These are phyloP conservation scores for Turritis glabra DNA, from an alignment of 345 rosid species.

Conservation along the genomic window DNA sequence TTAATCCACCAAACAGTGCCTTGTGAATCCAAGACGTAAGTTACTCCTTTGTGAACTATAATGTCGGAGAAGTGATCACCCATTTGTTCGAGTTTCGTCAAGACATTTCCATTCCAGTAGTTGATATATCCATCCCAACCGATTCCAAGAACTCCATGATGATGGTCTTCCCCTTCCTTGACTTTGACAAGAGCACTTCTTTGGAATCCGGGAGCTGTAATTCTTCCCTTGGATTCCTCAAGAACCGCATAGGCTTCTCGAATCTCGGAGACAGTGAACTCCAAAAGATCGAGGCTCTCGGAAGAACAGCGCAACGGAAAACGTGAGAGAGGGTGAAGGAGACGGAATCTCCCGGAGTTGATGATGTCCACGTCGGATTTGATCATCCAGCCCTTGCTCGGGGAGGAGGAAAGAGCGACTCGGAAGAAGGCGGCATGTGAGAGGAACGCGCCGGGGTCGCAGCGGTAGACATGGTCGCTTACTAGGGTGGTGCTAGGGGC, in stretches of 20 bases:
- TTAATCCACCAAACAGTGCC: slow-evolving; percentile 4
- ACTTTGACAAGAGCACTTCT: slow-evolving; percentile 6
- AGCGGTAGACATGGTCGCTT: neutral
- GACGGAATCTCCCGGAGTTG: neutral
- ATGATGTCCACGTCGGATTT: neutral
- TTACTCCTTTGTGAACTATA: neutral
- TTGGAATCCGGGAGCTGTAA: neutral
- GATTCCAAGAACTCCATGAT: neutral
- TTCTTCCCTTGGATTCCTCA: too few relatives aligned
- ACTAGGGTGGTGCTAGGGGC: neutral
- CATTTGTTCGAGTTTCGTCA: neutral
- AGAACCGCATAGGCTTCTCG: neutral
- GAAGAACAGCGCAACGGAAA: neutral
- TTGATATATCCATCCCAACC: neutral
- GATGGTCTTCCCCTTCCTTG: neutral
- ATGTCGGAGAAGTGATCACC: neutral
- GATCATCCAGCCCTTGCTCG: neutral
- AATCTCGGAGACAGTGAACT: neutral
- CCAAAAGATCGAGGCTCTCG: neutral
- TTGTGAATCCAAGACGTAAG: neutral
- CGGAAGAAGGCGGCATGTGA: neutral
- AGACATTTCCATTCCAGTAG: neutral
- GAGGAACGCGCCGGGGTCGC: neutral
- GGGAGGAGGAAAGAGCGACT: neutral
- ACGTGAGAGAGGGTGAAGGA: neutral